Evolutionary conservation across 768 basidiomycete species (phyloP).

Genomic region (Hypsizygus marmoreus): DNA sequence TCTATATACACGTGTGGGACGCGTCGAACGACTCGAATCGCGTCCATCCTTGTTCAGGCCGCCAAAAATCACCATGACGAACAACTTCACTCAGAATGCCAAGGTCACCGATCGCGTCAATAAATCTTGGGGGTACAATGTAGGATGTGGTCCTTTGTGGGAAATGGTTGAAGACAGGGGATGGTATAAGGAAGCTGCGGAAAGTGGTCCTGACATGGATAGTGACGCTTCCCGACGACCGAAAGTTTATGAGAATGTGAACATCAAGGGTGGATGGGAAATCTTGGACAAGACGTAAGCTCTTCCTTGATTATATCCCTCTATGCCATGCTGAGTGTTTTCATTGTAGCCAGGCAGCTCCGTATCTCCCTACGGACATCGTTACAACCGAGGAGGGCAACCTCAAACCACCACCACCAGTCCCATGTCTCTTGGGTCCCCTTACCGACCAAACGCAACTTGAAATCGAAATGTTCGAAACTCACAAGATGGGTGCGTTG

Average conservation of each 20-base stretch:
- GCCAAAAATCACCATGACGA: conserved; percentile 46
- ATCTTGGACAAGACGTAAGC: conserved; percentile 41
- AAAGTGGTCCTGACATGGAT: conserved; percentile 32
- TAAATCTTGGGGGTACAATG: conserved; percentile 73
- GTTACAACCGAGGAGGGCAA: conserved; percentile 51
- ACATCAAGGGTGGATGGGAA: conserved; percentile 45
- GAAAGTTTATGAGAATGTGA: conserved; percentile 51
- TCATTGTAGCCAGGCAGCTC: conserved; percentile 49
- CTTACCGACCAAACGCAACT: conserved; percentile 51
- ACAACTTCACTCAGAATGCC: conserved; percentile 52
- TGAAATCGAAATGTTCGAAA: conserved; percentile 56
- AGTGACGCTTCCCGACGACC: conserved; percentile 58
- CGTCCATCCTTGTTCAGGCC: conserved; percentile 53
- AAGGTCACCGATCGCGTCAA: conserved; percentile 57
- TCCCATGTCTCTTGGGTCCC: conserved; percentile 71
- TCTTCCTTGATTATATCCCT: conserved; percentile 9
- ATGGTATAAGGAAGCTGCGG: conserved; percentile 69
- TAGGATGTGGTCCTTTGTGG: conserved; percentile 79
- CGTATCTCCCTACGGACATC: conserved; percentile 61
- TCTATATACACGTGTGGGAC: conserved; percentile 49
- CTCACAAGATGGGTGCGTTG: conserved; percentile 57
- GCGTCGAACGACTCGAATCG: conserved; percentile 59
- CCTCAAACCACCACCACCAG: conserved; percentile 51
- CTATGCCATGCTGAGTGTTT: conserved; percentile 1
- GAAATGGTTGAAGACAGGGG: conserved; percentile 75